Evolutionary conservation across 495 filamentous ascomycete genomes (phyloP).

Genomic region (Pseudoneurospora amorphoporcata): DNA sequence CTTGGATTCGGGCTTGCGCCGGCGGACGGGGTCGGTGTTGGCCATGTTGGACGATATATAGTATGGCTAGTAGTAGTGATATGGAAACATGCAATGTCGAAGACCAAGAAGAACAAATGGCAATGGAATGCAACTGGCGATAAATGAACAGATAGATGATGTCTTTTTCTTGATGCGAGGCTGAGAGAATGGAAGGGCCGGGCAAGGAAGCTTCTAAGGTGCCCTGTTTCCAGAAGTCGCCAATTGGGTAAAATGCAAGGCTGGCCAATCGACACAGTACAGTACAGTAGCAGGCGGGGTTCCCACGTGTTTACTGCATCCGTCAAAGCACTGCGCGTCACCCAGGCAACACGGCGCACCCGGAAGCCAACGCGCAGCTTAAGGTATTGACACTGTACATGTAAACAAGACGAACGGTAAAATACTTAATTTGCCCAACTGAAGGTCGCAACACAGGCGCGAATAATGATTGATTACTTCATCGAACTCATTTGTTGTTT

Average conservation of each 20-base stretch:
- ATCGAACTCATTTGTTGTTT: not conserved
- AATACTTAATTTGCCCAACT: not conserved
- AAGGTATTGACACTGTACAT: not conserved
- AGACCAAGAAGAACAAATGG: not conserved
- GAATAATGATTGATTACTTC: not conserved
- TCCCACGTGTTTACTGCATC: not conserved
- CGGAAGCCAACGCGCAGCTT: not conserved
- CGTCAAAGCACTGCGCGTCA: not conserved
- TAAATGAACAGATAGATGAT: slow-evolving; percentile 15
- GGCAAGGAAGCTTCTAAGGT: not conserved
- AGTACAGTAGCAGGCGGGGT: not conserved
- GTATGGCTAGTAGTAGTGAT: not conserved
- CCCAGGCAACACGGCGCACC: not conserved
- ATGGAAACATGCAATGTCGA: not conserved
- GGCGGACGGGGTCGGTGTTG: slow-evolving; percentile 16
- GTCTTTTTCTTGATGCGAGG: slow-evolving; percentile 5
- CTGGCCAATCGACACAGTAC: not conserved
- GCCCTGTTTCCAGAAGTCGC: not conserved
- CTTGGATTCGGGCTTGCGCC: slow-evolving; percentile 19
- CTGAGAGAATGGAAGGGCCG: slow-evolving; percentile 1
- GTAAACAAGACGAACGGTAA: not conserved
- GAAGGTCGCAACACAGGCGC: not conserved
- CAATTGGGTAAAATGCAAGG: not conserved
- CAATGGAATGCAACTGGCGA: slow-evolving; percentile 2
- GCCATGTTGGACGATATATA: slow-evolving; percentile 13